phyloP scores from a whole-genome alignment of 1,284 basidiomycete genomes.

The Coniferiporia weirii region DNA sequence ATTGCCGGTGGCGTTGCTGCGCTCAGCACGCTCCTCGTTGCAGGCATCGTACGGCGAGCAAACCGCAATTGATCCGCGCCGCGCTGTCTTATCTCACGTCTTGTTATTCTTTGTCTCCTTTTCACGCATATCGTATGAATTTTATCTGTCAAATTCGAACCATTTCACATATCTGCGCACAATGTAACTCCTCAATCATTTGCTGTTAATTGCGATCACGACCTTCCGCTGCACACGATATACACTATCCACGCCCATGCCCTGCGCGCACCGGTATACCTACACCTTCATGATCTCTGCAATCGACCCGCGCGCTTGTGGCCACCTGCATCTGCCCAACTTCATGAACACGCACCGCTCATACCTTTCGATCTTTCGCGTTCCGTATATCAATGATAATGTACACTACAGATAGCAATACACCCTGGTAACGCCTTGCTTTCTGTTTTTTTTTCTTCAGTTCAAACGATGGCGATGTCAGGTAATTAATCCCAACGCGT shows the following conservation, averaged over 20 bases:
- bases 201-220: neutral
- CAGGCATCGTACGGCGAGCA: slow-evolving; percentile 83
- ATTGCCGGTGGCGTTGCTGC: slow-evolving; percentile 88
- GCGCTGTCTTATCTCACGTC: neutral
- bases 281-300: too few species aligned
- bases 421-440: neutral
- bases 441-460: neutral
- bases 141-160: neutral
- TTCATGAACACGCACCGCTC: too few species aligned
- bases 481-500: too few species aligned
- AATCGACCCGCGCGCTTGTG: too few species aligned
- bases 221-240: neutral
- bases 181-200: neutral
- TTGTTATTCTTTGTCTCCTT: neutral
- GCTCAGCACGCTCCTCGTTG: slow-evolving; percentile 76
- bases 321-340: too few species aligned
- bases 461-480: too few species aligned
- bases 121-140: neutral
- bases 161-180: slow-evolving; percentile 1
- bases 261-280: too few species aligned
- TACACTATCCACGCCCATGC: neutral
- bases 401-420: slow-evolving; percentile 9
- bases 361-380: too few species aligned
- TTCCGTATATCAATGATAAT: neutral
- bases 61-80: slow-evolving; percentile 52